Conservation (phyloP, 1,284 basidiomycete species). For the Porphyrellus sp. region DNA sequence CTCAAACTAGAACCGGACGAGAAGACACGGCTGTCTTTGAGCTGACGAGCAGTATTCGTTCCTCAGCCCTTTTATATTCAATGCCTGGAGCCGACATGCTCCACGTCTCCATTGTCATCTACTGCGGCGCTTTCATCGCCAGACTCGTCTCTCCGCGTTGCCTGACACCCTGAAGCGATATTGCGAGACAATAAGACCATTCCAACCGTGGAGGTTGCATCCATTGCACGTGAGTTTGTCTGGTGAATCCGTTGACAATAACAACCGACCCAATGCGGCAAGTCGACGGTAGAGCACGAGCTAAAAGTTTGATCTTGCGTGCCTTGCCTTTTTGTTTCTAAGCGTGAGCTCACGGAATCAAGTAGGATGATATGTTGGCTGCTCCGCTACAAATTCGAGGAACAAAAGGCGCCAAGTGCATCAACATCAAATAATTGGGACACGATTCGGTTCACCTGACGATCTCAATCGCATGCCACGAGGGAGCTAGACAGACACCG, state of each 20-base stretch:
- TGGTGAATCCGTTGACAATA: constrained; percentile 17
- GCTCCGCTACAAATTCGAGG: neutral
- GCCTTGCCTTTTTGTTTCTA: neutral
- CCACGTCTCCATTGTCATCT: neutral
- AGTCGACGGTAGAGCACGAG: constrained; percentile 21
- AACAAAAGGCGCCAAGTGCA: constrained; percentile 15
- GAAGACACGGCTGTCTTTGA: neutral
- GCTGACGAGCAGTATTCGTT: constrained; percentile 1
- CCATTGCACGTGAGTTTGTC: constrained; percentile 16
- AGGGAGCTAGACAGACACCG: too few relatives aligned
- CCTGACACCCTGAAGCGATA: constrained; percentile 3
- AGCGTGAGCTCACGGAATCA: constrained; percentile 1
- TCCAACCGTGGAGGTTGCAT: too few relatives aligned
- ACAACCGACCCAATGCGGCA: constrained; percentile 18
- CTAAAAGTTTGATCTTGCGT: neutral
- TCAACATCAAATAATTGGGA: neutral
- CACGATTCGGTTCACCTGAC: too few relatives aligned
- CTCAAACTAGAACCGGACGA: constrained; percentile 1
- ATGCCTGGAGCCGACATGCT: too few relatives aligned
- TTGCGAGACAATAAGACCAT: constrained; percentile 21
- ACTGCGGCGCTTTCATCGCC: neutral
- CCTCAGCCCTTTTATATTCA: constrained; percentile 23
- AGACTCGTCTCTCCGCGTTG: neutral
- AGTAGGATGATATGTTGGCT: neutral
- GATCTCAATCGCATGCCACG: too few relatives aligned